Evolutionary conservation across 805 yeast genomes (phyloP).

Genomic region (Hanseniaspora jakobsenii): DNA sequence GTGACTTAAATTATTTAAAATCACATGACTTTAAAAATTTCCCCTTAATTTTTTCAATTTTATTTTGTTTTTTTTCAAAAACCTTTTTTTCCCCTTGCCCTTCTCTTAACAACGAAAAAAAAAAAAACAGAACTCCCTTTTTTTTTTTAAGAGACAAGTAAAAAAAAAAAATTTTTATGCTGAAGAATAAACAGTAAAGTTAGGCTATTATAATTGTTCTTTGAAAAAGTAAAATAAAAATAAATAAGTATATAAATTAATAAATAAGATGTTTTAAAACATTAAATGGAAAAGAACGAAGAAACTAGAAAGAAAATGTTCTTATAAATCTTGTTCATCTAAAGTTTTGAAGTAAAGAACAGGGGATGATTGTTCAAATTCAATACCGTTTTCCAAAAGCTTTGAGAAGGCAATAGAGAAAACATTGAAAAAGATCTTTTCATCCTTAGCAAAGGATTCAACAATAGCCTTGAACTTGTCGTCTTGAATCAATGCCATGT

Average conservation of each 20-base stretch:
- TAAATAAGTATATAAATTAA: not conserved
- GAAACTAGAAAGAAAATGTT: not conserved
- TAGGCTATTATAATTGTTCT: too few species aligned
- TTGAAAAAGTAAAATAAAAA: not conserved
- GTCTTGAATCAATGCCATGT: conserved; percentile 56
- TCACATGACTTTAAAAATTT: too few species aligned
- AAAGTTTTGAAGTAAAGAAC: conserved; percentile 49
- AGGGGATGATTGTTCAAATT: conserved; percentile 40
- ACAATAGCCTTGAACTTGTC: conserved; percentile 49
- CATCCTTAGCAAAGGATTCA: conserved; percentile 54
- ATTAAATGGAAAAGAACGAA: not conserved
- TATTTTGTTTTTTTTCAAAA: too few species aligned
- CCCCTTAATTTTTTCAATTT: too few species aligned
- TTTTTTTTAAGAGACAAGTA: too few species aligned
- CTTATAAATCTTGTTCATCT: conserved; percentile 45
- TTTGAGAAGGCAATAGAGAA: conserved; percentile 59
- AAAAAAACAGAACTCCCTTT: too few species aligned
- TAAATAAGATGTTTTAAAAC: not conserved
- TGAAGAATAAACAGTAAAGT: too few species aligned
- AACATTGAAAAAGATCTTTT: conserved; percentile 47
- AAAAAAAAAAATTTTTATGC: too few species aligned
- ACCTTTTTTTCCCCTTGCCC: too few species aligned
- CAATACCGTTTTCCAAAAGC: conserved; percentile 63
- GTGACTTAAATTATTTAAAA: too few species aligned
- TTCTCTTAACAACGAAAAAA: too few species aligned